Conservation (phyloP, 228 moss, liverwort and hornwort genomes). For the Sphagnum fallax region DNA sequence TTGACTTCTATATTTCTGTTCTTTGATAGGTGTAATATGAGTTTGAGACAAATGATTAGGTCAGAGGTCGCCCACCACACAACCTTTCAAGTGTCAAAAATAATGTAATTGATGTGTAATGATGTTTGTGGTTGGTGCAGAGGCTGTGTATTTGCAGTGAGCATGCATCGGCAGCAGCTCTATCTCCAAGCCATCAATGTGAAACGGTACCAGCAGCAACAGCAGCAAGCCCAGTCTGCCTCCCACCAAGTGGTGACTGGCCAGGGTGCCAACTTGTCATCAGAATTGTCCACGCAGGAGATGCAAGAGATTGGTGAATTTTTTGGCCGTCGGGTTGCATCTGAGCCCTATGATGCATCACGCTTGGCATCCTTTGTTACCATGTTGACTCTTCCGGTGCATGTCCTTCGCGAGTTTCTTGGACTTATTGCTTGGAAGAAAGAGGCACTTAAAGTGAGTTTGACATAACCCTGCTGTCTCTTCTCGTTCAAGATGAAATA, state of each 20-base stretch:
- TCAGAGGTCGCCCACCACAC: no score
- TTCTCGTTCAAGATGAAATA: background rate
- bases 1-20: background rate
- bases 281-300: conserved; percentile 56
- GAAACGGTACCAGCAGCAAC: conserved; percentile 64
- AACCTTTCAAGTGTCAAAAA: no score
- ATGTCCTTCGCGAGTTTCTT: conserved; percentile 85
- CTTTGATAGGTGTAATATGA: background rate
- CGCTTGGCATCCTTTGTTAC: conserved; percentile 91
- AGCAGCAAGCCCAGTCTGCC: conserved; percentile 38
- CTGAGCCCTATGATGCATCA: conserved; percentile 95
- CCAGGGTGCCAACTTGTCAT: conserved; percentile 33
- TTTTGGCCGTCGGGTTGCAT: conserved; percentile 82
- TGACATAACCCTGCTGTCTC: background rate
- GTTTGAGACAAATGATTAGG: background rate
- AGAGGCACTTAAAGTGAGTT: conserved; percentile 53
- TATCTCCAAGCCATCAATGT: conserved; percentile 83
- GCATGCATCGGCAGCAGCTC: conserved; percentile 91
- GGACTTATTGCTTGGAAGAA: conserved; percentile 88
- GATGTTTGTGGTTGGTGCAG: conserved; percentile 25
- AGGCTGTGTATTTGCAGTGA: conserved; percentile 87
- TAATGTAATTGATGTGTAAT: no score
- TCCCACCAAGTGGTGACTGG: conserved; percentile 40
- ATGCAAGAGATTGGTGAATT: conserved; percentile 76
- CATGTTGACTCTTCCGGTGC: conserved; percentile 84